A percentile compares a stretch with the other conserved stretches of the same genome.
phyloP scores from a whole-genome alignment of 2,329 filamentous ascomycete genomes.

The Ophiosphaerella herpotricha region DNA sequence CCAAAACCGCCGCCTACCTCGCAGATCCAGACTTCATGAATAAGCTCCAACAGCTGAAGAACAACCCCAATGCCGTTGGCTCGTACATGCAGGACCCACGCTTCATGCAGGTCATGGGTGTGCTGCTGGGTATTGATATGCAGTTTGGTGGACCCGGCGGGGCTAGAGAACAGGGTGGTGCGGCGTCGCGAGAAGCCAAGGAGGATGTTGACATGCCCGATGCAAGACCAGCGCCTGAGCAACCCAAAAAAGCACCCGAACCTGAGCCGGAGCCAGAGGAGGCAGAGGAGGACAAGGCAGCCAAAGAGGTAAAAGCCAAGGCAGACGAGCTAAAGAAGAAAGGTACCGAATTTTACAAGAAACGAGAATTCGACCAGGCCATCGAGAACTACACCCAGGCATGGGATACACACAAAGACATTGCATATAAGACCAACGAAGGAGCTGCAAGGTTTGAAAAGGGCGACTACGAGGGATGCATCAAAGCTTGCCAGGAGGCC shows the following conservation, averaged over 20 bases:
- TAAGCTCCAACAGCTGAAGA: constrained; percentile 80
- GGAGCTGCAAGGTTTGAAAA: constrained; percentile 95
- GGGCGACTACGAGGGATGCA: constrained; percentile 85
- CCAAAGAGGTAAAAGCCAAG: constrained; percentile 88
- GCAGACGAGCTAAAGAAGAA: constrained; percentile 94
- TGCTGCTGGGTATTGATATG: constrained; percentile 93
- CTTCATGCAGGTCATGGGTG: constrained; percentile 92
- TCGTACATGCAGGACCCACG: constrained; percentile 86
- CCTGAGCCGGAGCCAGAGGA: constrained; percentile 70
- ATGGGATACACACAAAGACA: constrained; percentile 94
- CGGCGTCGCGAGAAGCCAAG: constrained; percentile 57
- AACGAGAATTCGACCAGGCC: constrained; percentile 92
- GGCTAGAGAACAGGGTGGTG: constrained; percentile 45
- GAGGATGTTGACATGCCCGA: constrained; percentile 83
- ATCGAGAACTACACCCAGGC: constrained; percentile 94
- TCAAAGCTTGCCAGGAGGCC: constrained; percentile 85
- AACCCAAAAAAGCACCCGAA: constrained; percentile 56
- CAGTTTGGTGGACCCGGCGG: constrained; percentile 63
- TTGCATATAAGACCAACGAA: constrained; percentile 96
- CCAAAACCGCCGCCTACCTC: constrained; percentile 84
- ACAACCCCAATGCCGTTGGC: constrained; percentile 78
- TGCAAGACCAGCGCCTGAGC: constrained; percentile 59
- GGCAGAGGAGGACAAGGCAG: constrained; percentile 81
- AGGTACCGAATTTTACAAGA: constrained; percentile 97
- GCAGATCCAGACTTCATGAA: constrained; percentile 86